Conservation (phyloP, 176 grass and related monocot genomes). For the Cenchrus fungigraminus region DNA sequence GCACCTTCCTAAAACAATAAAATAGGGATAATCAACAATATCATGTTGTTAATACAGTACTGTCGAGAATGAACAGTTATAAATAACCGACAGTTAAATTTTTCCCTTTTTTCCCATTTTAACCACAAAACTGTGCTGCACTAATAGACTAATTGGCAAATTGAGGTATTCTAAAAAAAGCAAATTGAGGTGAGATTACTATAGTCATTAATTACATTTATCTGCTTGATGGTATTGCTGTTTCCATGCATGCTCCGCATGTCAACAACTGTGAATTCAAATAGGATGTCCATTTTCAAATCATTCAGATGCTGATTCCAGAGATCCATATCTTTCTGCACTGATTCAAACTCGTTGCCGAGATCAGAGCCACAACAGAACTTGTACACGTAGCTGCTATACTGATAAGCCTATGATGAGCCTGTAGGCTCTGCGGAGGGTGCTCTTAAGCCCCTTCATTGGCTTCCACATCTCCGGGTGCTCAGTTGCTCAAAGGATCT, state of each 20-base stretch:
- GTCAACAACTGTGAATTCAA: no score
- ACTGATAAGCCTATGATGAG: background rate
- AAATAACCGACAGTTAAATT: background rate
- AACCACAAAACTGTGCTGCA: background rate
- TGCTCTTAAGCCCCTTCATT: background rate
- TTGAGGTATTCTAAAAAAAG: background rate
- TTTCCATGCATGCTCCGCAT: background rate
- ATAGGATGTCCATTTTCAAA: no score
- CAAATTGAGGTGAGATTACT: no score
- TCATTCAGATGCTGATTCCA: background rate
- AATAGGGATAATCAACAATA: background rate
- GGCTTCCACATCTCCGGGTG: conserved; percentile 1
- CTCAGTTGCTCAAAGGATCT: background rate
- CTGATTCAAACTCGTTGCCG: background rate
- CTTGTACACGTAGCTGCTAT: background rate
- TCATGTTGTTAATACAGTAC: background rate
- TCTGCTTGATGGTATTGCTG: no score
- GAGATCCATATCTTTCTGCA: background rate
- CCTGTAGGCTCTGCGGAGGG: background rate
- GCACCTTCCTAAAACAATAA: background rate
- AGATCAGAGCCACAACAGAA: background rate
- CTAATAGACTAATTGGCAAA: background rate
- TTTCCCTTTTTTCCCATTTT: background rate
- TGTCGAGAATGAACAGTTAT: background rate
- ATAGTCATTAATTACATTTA: background rate